phyloP scores from a whole-genome alignment of 2,329 filamentous ascomycete genomes.

The Venturia pyrina region DNA sequence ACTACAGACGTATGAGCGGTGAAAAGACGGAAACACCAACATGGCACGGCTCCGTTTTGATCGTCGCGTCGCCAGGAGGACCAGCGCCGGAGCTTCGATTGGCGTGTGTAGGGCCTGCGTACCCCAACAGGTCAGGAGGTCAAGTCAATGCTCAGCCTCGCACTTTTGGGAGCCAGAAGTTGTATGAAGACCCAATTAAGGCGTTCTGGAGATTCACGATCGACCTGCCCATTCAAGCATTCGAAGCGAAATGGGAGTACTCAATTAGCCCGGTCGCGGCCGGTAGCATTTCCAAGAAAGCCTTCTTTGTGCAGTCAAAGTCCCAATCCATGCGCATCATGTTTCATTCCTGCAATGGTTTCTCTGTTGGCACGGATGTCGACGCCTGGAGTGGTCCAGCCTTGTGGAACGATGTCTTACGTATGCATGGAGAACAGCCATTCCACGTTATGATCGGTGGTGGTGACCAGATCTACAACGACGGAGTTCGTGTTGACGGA shows the following conservation, averaged over 20 bases:
- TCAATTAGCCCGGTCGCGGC: constrained; percentile 35
- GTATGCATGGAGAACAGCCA: constrained; percentile 47
- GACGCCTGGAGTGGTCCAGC: constrained; percentile 52
- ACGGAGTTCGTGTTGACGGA: constrained; percentile 72
- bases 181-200: constrained; percentile 50
- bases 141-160: constrained; percentile 16
- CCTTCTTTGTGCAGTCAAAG: constrained; percentile 48
- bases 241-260: constrained; percentile 73
- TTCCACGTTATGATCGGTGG: constrained; percentile 73
- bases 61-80: constrained; percentile 68
- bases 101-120: constrained; percentile 35
- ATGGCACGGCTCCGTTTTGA: constrained; percentile 79
- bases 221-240: constrained; percentile 56
- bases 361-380: constrained; percentile 55
- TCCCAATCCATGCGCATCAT: constrained; percentile 59
- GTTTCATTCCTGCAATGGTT: constrained; percentile 61
- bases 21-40: constrained; percentile 30
- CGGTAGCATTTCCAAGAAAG: constrained; percentile 24
- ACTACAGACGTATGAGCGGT: constrained; percentile 65
- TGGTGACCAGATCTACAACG: constrained; percentile 75
- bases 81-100: constrained; percentile 52
- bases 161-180: constrained; percentile 40
- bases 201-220: constrained; percentile 51
- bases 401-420: constrained; percentile 55
- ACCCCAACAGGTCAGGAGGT: not conserved